Evolutionary conservation across 257 asterid species (phyloP), one percentile per base, ranked within the genome.

Genomic region (Pogostemon cablin): DNA sequence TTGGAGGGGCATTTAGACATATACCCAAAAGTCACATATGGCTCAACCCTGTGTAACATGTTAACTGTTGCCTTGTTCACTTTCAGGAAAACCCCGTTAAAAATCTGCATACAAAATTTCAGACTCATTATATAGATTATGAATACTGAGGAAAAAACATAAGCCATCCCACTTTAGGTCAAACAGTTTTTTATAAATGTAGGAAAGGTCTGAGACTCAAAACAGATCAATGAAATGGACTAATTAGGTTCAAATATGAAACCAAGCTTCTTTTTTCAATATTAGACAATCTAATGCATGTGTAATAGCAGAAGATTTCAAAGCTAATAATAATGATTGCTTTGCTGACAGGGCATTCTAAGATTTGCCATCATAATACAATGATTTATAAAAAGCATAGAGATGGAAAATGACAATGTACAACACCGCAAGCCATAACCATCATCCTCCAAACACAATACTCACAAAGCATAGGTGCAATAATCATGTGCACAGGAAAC

Each of bases 11-110:
- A 32, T 38, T 66, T 4, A 49, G 41, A 67, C 25, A 35, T 67
- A 53, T 81, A 81, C 85, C 86, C 83, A 20, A 15, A 81, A 20
- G 87, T 80, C 40, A 82, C 89, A 15, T 84, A 84, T 7, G 89
- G 87, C 77, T 84, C 89, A 57, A 84, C 89, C 75, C 78, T 77
- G 72, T 74, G 86, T 67, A 85, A 56, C 89, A 85, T 85, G 43
- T 85, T 82, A 72, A 80, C 35, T 32, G 89, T 84, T 34, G 89
- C 89, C 80, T 84, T 81, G 84, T 84, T 84, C 7, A 83, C 88
- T 68, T 84, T 84, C 38, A 84, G 72, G 77, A 84, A 84, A 17
- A 84, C 88, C 2, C 86, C 86, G 39, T 84, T 81, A 32, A 83
- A 83, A 40, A 83, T 83, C 87, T 82, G 79, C 69, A 65, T 54